A percentile compares a stretch with the other conserved stretches of the same genome.
phyloP scores from a whole-genome alignment of 2,329 filamentous ascomycete genomes.

The Coniochaeta sp. region DNA sequence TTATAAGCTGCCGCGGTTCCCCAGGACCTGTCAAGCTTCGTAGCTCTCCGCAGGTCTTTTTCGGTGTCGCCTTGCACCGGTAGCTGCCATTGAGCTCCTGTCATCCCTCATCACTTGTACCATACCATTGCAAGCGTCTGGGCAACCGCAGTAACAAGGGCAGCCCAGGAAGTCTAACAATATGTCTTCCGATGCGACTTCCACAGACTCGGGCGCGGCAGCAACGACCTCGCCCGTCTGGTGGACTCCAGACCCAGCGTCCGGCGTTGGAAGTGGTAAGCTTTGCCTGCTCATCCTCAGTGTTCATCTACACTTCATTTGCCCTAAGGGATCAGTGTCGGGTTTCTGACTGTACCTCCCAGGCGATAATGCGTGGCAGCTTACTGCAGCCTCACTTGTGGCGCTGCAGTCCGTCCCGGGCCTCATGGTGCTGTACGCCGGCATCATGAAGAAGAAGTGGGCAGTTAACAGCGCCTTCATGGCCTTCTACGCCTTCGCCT shows the following conservation, averaged over 20 bases:
- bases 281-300: not conserved
- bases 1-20: not conserved
- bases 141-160: not conserved
- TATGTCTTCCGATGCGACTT: not conserved
- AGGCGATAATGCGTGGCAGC: constrained; percentile 45
- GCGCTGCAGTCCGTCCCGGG: constrained; percentile 41
- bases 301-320: not conserved
- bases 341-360: constrained; percentile 11
- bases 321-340: not conserved
- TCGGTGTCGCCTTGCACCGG: not conserved
- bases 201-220: not conserved
- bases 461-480: constrained; percentile 42
- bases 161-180: not conserved
- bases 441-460: constrained; percentile 40
- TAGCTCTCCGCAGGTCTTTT: not conserved
- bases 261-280: constrained; percentile 7
- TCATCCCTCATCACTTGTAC: not conserved
- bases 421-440: constrained; percentile 40
- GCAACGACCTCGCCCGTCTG: constrained; percentile 3
- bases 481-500: constrained; percentile 41
- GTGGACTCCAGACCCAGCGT: constrained; percentile 7
- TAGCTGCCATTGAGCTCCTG: not conserved
- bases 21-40: not conserved
- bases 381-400: constrained; percentile 41
- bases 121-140: not conserved